Evolutionary conservation across 2,329 filamentous ascomycete species (phyloP), one percentile per base, ranked within the genome.

Genomic region (Penicillium sp.): DNA sequence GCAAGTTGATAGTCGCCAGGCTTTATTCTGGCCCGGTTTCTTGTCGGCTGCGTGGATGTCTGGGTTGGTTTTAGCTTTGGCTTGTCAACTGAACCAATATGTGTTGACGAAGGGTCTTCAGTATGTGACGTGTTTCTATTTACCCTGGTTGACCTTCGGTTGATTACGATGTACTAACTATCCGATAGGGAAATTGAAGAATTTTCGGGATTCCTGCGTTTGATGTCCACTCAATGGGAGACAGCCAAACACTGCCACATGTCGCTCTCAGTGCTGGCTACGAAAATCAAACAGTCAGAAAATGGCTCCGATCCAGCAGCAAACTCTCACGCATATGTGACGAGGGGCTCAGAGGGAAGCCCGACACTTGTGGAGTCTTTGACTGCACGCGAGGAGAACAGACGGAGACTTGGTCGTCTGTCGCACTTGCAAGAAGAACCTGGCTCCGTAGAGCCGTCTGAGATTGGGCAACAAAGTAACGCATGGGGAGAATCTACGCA

Each of bases 21-120:
- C 72, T 6, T 65, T 77, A 35, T 76, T 77, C 60, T 74, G 75
- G 64, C 75, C 75, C 0, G 73, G 74, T 0, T 71, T 77, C 19
- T 57, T 77, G 6, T 76, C 73, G 2, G 75, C 75, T 0, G 72
- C 72, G 1, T 77, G 74, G 71, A 77, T 77, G 75, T 71, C 73
- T 0, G 75, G 75, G 12, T 65, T 77, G 6, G 73, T 77, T 5
- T 69, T 77, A 51, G 75, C 74, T 13, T 77, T 77, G 55, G 75
- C 75, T 17, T 77, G 75, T 40, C 75, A 77, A 47, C 56, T 77
- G 7, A 70, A 71, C 13, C 75, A 76, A 58, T 77, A 77, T 54
- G 69, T 71, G 8, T 61, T 75, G 41, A 54, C 58, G 0, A 73
- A 74, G 41, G 75, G 72, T 1, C 63, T 68, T 29, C 64, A 66